A percentile compares a stretch with the other conserved stretches of the same genome.
phyloP scores from a whole-genome alignment of 2,329 filamentous ascomycete genomes.

The Helminthosporium solani region DNA sequence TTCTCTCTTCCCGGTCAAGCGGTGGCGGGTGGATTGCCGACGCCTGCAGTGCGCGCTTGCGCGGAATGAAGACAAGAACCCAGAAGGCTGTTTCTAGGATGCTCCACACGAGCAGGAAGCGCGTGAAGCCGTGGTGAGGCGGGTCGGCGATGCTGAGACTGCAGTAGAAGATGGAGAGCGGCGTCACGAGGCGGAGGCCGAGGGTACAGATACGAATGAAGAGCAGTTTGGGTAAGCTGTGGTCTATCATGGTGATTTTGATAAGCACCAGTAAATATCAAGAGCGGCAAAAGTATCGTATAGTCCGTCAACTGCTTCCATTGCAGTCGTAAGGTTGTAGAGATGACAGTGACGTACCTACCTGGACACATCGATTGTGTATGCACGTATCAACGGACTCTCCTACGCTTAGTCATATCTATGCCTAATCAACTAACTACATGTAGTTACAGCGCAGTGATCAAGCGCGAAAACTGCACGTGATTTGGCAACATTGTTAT shows the following conservation, averaged over 20 bases:
- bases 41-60: slow-evolving; percentile 53
- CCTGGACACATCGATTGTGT: no score
- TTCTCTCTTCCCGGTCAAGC: slow-evolving; percentile 51
- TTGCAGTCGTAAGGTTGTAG: no score
- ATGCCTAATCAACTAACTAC: no score
- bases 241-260: slow-evolving; percentile 43
- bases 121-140: slow-evolving; percentile 26
- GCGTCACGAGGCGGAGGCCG: slow-evolving; percentile 52
- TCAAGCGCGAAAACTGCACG: no score
- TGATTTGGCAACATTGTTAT: no score
- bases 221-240: slow-evolving; percentile 42
- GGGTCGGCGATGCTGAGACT: slow-evolving; percentile 40
- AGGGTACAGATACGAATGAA: slow-evolving; percentile 53
- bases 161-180: slow-evolving; percentile 51
- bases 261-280: no score
- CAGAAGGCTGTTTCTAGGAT: slow-evolving; percentile 58
- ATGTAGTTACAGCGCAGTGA: no score
- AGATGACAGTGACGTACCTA: no score
- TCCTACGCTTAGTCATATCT: no score
- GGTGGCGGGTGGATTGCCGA: slow-evolving; percentile 53
- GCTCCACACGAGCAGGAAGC: slow-evolving; percentile 48
- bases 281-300: no score
- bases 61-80: slow-evolving; percentile 55
- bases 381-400: no score
- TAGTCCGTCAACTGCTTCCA: no score